Base-by-base conservation (phyloP, 768 basidiomycete genomes). In the Agrocybe chaxingu region DNA sequence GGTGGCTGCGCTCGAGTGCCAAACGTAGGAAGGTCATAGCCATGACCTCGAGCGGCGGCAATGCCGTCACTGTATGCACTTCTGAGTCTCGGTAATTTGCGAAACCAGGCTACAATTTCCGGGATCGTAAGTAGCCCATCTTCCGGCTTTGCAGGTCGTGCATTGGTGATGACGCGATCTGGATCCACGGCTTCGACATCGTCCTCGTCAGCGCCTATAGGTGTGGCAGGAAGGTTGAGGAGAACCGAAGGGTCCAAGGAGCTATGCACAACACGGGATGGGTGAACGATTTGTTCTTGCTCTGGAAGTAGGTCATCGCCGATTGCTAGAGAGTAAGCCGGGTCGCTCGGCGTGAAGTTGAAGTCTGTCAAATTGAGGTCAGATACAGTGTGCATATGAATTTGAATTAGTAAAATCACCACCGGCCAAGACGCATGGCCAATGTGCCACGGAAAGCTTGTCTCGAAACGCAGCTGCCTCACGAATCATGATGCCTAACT, bases 381-480 rank as follows among this genome's bases (percentile, higher is more conserved):
- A 24, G 16, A 39, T 29, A 24, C 16, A 35, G 11, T 34, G 0
- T 29, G 36, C 30, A 19, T 42, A 41, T 4, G 30, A 29, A 38
- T 18, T 10, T 11, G 10, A 40, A 16, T 29, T 7, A 39, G 42
- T 8, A 18, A 32, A 33, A 69, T 59, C 63, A 91, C 95, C 94
- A 64, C 95, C 95, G 0, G 88, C 82, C 35, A 97, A 71, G 49
- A 95, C 71, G 50, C 85, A 85, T 0, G 93, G 88, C 92, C 92
- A 96, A 40, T 74, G 53, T 1, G 65, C 61, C 37, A 70, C 55
- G 65, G 10, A 63, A 53, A 51, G 75, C 2, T 72, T 74, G 3
- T 75, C 60, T 57, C 81, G 76, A 57, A 90, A 90, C 32, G 66
- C 68, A 19, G 66, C 42, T 8, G 82, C 77, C 61, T 89, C 84